Conservation (phyloP, 2,329 filamentous ascomycete genomes). For the Curvularia spicifera region DNA sequence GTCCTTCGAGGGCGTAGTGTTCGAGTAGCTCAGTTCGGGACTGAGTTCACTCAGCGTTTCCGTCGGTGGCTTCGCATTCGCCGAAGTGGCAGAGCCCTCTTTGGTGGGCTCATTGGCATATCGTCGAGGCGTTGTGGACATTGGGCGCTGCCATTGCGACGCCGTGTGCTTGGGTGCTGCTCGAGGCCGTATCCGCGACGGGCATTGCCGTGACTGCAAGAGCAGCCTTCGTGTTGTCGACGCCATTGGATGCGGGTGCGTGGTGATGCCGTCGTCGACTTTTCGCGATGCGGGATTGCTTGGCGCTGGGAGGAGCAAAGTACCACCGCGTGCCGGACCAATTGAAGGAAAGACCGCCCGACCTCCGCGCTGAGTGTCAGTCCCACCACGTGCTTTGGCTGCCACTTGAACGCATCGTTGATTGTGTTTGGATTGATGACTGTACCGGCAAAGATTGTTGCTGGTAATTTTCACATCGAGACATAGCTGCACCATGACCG, state of each 20-base stretch:
- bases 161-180: constrained; percentile 22
- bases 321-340: constrained; percentile 28
- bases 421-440: background rate
- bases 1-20: background rate
- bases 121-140: constrained; percentile 37
- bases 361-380: constrained; percentile 29
- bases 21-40: constrained; percentile 6
- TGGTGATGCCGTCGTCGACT: constrained; percentile 34
- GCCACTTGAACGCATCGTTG: background rate
- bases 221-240: constrained; percentile 45
- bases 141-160: constrained; percentile 43
- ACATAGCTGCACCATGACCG: constrained; percentile 19
- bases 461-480: background rate
- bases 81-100: constrained; percentile 20
- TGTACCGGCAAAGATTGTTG: background rate
- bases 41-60: constrained; percentile 17
- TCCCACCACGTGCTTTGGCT: background rate
- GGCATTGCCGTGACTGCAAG: constrained; percentile 38
- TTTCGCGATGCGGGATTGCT: constrained; percentile 39
- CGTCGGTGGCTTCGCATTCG: constrained; percentile 13
- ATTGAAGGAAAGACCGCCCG: constrained; percentile 26
- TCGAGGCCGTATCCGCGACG: constrained; percentile 32
- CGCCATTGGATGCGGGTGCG: constrained; percentile 40
- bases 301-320: constrained; percentile 33
- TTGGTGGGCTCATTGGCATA: constrained; percentile 27